A percentile compares a stretch with the other conserved stretches of the same genome.
Evolutionary conservation across 2,329 filamentous ascomycete species (phyloP).

Genomic region (Fusarium avenaceum): DNA sequence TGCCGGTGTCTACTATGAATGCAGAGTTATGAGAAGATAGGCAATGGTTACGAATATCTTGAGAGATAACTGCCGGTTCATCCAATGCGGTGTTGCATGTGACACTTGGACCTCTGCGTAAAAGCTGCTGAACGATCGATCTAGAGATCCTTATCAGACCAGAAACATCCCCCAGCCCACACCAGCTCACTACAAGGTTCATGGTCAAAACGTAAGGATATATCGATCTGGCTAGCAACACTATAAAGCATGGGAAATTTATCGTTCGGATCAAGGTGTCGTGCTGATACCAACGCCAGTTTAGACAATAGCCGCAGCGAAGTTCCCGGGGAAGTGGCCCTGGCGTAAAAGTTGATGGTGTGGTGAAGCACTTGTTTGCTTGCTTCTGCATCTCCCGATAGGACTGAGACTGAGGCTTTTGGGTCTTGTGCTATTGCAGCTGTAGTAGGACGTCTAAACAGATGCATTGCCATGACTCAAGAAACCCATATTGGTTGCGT

Average conservation of each 20-base stretch:
- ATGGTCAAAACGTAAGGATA: slow-evolving; percentile 35
- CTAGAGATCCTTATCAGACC: slow-evolving; percentile 41
- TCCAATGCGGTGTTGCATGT: slow-evolving; percentile 34
- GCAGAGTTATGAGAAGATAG: slow-evolving; percentile 2
- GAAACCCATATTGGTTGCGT: slow-evolving; percentile 18
- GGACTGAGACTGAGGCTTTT: slow-evolving; percentile 38
- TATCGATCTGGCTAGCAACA: slow-evolving; percentile 41
- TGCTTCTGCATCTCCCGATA: slow-evolving; percentile 34
- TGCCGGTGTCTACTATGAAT: slow-evolving; percentile 1
- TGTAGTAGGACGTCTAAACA: slow-evolving; percentile 31
- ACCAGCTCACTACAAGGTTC: slow-evolving; percentile 39
- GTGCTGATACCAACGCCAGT: slow-evolving; percentile 25
- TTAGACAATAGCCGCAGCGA: slow-evolving; percentile 35
- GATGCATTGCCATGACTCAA: slow-evolving; percentile 46
- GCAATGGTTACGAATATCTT: slow-evolving; percentile 6
- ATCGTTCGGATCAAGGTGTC: slow-evolving; percentile 38
- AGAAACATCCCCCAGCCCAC: slow-evolving; percentile 41
- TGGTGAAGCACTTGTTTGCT: slow-evolving; percentile 19
- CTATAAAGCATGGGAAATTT: slow-evolving; percentile 24
- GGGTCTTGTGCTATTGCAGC: slow-evolving; percentile 37
- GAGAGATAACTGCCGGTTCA: slow-evolving; percentile 5
- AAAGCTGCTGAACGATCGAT: slow-evolving; percentile 29
- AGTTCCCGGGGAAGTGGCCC: slow-evolving; percentile 44
- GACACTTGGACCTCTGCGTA: slow-evolving; percentile 25
- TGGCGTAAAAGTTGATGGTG: slow-evolving; percentile 44